A percentile compares a stretch with the other conserved stretches of the same genome.
Evolutionary conservation across 2,329 filamentous ascomycete species (phyloP).

Genomic region (Alternaria ethzedia): DNA sequence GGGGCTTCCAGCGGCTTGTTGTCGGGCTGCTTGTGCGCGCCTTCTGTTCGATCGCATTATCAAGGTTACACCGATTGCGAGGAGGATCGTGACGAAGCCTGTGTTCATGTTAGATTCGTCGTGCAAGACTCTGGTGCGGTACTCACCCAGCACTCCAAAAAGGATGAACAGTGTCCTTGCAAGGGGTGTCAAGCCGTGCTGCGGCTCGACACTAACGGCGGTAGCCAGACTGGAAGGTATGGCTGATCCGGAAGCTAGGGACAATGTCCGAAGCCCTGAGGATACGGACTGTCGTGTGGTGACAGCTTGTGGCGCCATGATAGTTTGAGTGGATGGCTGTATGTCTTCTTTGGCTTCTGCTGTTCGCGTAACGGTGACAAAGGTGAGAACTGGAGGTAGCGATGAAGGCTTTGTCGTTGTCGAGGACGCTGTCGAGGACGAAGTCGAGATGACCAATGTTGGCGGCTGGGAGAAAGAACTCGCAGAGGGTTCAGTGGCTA

Average conservation of each 20-base stretch:
- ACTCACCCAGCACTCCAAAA: conserved; percentile 13
- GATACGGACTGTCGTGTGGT: not conserved
- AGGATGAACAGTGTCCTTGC: conserved; percentile 15
- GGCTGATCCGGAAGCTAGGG: not conserved
- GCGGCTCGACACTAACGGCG: not conserved
- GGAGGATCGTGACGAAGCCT: conserved; percentile 12
- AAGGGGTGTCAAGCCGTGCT: conserved; percentile 5
- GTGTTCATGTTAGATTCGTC: not conserved
- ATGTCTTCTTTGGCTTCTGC: conserved; percentile 5
- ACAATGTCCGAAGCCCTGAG: not conserved
- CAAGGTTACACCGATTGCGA: conserved; percentile 11
- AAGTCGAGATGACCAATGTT: not conserved
- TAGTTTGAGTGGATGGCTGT: not conserved
- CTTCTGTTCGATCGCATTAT: conserved; percentile 4
- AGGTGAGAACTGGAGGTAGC: conserved; percentile 1
- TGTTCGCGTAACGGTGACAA: conserved; percentile 7
- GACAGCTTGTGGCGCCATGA: not conserved
- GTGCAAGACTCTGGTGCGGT: not conserved
- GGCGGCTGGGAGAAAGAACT: not conserved
- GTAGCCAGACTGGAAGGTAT: not conserved
- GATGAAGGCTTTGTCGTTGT: not conserved
- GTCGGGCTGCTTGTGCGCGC: not conserved
- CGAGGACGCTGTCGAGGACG: not conserved
- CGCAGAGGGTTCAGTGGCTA: not conserved
- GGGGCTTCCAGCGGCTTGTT: not conserved